Conservation (phyloP, 1,139 yeast genomes). For the Scheffersomyces quercinus region DNA sequence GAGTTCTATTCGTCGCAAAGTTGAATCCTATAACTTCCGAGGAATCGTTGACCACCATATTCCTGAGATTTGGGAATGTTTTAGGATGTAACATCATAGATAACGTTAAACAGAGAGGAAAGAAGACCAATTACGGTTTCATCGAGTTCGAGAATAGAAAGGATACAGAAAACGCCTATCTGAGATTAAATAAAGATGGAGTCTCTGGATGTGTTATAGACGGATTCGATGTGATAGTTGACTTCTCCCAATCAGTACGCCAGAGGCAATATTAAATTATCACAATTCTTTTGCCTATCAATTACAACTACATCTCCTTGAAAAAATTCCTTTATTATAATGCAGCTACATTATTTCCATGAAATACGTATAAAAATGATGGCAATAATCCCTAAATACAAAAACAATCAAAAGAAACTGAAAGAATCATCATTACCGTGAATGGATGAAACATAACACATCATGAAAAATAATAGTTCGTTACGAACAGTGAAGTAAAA, state of each 20-base stretch:
- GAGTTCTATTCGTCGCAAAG: slow-evolving; percentile 61
- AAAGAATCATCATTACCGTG: not conserved
- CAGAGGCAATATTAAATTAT: slow-evolving; percentile 15
- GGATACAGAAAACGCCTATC: slow-evolving; percentile 61
- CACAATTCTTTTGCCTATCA: too few relatives aligned
- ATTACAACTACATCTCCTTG: too few relatives aligned
- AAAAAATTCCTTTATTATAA: too few relatives aligned
- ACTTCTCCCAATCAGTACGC: slow-evolving; percentile 60
- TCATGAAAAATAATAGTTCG: not conserved
- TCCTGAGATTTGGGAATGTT: slow-evolving; percentile 60
- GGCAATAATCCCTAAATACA: slow-evolving; percentile 1
- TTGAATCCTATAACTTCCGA: slow-evolving; percentile 60
- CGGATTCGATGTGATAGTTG: slow-evolving; percentile 64
- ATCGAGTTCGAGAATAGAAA: slow-evolving; percentile 51
- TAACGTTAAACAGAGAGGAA: slow-evolving; percentile 43
- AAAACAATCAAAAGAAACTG: not conserved
- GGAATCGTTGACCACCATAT: slow-evolving; percentile 54
- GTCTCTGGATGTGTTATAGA: slow-evolving; percentile 55
- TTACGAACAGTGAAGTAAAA: too few relatives aligned
- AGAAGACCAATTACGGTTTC: slow-evolving; percentile 58
- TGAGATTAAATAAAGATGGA: slow-evolving; percentile 43
- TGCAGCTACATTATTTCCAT: too few relatives aligned
- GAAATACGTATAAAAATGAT: not conserved
- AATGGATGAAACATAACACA: not conserved
- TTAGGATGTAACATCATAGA: slow-evolving; percentile 6